Evolutionary conservation across 139 green algal genomes (phyloP), one percentile per base, ranked within the genome.

Genomic region (Desmodesmus armatus): DNA sequence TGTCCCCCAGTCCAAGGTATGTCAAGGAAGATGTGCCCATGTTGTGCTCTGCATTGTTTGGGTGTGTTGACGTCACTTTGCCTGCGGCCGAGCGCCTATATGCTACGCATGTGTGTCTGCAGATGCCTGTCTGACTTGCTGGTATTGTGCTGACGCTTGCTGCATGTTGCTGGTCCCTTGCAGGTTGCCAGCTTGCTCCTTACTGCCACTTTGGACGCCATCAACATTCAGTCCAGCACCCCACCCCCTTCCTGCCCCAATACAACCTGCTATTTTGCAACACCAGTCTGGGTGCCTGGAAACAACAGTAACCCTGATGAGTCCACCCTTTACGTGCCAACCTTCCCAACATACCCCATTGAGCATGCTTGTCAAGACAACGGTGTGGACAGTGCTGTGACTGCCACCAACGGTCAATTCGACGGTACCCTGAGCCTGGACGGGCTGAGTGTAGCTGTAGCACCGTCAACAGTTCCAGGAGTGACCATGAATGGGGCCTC

Each of bases 211-310:
- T n/a, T 69, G 3, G n/a, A 11, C 2, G 60, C 60, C 60, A 69
- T 69, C 37, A 29, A 23, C 21, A n/a, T 29, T 39, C n/a, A 13
- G 35, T 2, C 15, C 9, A 3, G n/a, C 6, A 29, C 60, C n/a
- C 6, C 9, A n/a, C 69, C 69, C 49, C 25, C 25, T 35, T 53
- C 69, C 29, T 55, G 39, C 69, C 40, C 69, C 21, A 77, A 77
- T 53, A 35, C 69, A 7, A 77, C 69, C 35, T 77, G 69, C 29
- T 25, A 25, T 31, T 77, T 77, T 17, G 4, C 37, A 29, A 40
- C 35, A 23, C 69, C 69, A 25, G 35, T 77, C 2, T 77, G 69
- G 69, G 69, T 77, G 69, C 69, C 31, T 27, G 49, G 69, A 33
- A 77, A 77, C n/a, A 5, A 13, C 19, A 39, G n/a, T 23, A 69